Base-by-base conservation (phyloP, 2,329 filamentous ascomycete genomes). In the Colletotrichum lini region DNA sequence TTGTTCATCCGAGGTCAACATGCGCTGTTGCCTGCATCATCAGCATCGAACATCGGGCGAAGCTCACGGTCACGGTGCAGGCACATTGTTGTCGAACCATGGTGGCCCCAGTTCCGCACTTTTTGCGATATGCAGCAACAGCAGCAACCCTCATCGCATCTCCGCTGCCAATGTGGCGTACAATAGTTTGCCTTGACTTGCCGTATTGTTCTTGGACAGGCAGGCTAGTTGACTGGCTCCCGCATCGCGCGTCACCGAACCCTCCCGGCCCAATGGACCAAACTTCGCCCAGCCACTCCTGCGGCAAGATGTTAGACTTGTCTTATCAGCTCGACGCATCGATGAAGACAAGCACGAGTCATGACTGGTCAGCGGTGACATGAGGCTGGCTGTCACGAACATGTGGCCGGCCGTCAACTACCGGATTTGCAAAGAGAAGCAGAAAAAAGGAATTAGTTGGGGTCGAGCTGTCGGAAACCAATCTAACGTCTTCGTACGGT, bases 151-250 rank as follows among this genome's bases (percentile, higher is more conserved):
- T 9, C 30, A 35, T 35, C 40, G 44, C 52, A 44, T 52, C 21
- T 44, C 26, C 21, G 3, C 50, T 30, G 26, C 18, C 21, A 42
- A 45, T 16, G 45, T 65, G 54, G 61, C 67, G 54, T 30, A 38
- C 38, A 53, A 49, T 69, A 50, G 66, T 58, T 30, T 38, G 35
- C 10, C 10, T 52, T 35, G n/a, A 45, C 35, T 44, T 52, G 21
- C n/a, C 12, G 13, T 15, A 30, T 50, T 10, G 15, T n/a, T 40
- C n/a, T 50, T 49, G 15, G 10, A 23, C 21, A 23, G 5, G 3
- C 12, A 9, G 16, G 15, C 16, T 30, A 49, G 57, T 13, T 21
- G 26, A 9, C 57, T 44, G 42, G 57, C 38, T 53, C 5, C 60
- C n/a, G 35, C 21, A 42, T 8, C 13, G 18, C 52, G 38, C 44